Percentiles rank a stretch among this genome's conserved stretches.
Conservation (phyloP, 805 yeast species). For the Tetrapisispora nanseiensis region DNA sequence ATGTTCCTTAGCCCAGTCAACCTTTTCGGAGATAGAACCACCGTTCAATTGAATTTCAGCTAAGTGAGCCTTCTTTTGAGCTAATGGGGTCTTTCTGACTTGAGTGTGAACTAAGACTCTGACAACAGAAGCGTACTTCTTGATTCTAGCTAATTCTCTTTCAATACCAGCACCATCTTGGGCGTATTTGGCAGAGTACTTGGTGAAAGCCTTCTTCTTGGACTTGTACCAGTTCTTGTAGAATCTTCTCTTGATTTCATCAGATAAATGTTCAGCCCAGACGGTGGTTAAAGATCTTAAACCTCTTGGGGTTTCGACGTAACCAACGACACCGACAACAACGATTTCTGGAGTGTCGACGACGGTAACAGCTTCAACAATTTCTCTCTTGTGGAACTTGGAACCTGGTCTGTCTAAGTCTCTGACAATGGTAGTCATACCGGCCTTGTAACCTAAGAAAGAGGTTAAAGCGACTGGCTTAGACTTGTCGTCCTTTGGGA, state of each 20-base stretch:
- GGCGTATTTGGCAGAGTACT: slow-evolving; percentile 97
- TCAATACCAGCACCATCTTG: slow-evolving; percentile 79
- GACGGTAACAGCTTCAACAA: slow-evolving; percentile 98
- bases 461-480: slow-evolving; percentile 99
- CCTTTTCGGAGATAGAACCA: slow-evolving; percentile 96
- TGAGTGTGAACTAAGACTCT: slow-evolving; percentile 99
- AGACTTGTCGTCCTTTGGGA: slow-evolving; percentile 97
- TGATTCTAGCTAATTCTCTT: slow-evolving; percentile 96
- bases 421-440: slow-evolving; percentile 99
- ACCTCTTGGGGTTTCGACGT: slow-evolving; percentile 99
- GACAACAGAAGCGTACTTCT: slow-evolving; percentile 96
- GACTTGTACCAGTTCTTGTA: slow-evolving; percentile 99
- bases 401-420: slow-evolving; percentile 99
- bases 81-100: slow-evolving; percentile 96
- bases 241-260: slow-evolving; percentile 99
- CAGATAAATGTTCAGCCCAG: slow-evolving; percentile 99
- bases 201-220: slow-evolving; percentile 99
- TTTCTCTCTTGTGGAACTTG: slow-evolving; percentile 99
- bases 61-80: slow-evolving; percentile 99
- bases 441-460: slow-evolving; percentile 99
- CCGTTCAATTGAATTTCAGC: slow-evolving; percentile 99
- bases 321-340: slow-evolving; percentile 99
- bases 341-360: slow-evolving; percentile 99
- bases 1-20: slow-evolving; percentile 97
- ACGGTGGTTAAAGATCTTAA: slow-evolving; percentile 98